Evolutionary conservation across 2,329 filamentous ascomycete genomes (phyloP).

Genomic region (Paecilomyces sp.): DNA sequence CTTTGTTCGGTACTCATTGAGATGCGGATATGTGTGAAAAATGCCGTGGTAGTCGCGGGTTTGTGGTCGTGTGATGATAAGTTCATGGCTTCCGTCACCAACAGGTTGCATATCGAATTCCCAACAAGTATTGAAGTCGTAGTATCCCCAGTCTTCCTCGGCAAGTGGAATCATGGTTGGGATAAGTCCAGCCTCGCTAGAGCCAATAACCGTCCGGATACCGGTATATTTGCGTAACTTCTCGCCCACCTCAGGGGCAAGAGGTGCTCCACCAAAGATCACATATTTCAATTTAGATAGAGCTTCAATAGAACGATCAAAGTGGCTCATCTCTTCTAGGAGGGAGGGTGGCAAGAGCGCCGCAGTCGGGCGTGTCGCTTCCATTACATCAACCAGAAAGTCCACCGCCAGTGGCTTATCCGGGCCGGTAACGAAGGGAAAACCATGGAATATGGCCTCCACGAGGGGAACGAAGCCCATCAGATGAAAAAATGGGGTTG

Average conservation of each 20-base stretch:
- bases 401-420: conserved; percentile 19
- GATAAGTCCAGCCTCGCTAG: conserved; percentile 7
- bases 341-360: conserved; percentile 17
- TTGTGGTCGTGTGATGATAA: conserved; percentile 8
- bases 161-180: conserved; percentile 5
- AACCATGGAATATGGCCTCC: conserved; percentile 11
- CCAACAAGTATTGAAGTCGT: conserved; percentile 15
- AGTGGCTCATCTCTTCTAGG: conserved; percentile 17
- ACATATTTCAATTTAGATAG: conserved; percentile 8
- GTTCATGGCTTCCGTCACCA: conserved; percentile 11
- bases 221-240: background rate
- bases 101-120: conserved; percentile 11
- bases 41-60: conserved; percentile 3
- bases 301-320: conserved; percentile 9
- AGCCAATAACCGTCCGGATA: conserved; percentile 1
- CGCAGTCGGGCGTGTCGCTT: conserved; percentile 9
- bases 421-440: conserved; percentile 13
- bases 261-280: conserved; percentile 10
- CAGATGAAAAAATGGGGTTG: conserved; percentile 20
- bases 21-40: conserved; percentile 14
- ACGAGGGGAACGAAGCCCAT: conserved; percentile 15
- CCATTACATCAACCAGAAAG: conserved; percentile 12
- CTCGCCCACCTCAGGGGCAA: conserved; percentile 7
- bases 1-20: conserved; percentile 11
- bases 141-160: conserved; percentile 13